Conservation (phyloP, 2,329 filamentous ascomycete species). For the Anisogramma anomala region DNA sequence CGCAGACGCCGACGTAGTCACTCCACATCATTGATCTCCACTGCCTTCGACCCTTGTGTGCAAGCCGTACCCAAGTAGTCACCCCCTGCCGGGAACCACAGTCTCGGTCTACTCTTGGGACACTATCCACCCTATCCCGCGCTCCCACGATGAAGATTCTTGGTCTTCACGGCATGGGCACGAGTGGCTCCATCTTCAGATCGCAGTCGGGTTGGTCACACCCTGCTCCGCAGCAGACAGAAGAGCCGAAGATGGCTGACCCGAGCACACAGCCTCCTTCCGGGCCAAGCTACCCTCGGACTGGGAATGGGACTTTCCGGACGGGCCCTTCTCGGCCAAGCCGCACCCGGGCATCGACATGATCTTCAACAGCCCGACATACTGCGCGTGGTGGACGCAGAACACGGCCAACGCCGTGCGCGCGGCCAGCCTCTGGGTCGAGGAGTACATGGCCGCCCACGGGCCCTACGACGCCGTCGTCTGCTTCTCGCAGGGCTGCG, state of each 20-base stretch:
- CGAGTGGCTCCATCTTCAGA: constrained; percentile 26
- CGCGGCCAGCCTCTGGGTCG: constrained; percentile 26
- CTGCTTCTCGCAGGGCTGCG: constrained; percentile 29
- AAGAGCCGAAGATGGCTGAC: no score
- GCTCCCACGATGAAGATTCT: constrained; percentile 23
- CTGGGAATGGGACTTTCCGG: constrained; percentile 25
- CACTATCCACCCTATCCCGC: neutral
- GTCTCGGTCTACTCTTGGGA: neutral
- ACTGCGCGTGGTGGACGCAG: constrained; percentile 23
- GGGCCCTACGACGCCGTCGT: constrained; percentile 26
- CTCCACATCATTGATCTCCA: neutral
- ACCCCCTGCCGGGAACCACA: no score
- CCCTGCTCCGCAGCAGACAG: no score
- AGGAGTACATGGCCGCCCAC: constrained; percentile 22
- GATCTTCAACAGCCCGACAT: constrained; percentile 21
- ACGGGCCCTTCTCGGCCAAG: constrained; percentile 22
- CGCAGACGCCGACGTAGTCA: neutral
- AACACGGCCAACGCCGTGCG: constrained; percentile 22
- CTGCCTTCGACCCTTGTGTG: no score
- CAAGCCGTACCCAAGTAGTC: no score
- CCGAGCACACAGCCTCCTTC: constrained; percentile 21
- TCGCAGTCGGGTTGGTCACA: constrained; percentile 24
- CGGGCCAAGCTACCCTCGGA: constrained; percentile 22
- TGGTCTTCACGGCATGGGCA: constrained; percentile 28
- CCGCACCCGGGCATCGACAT: constrained; percentile 25